These are phyloP conservation scores for Fraxinus nigra DNA, from an alignment of 305 asterid genomes.

Conservation along the genomic window DNA sequence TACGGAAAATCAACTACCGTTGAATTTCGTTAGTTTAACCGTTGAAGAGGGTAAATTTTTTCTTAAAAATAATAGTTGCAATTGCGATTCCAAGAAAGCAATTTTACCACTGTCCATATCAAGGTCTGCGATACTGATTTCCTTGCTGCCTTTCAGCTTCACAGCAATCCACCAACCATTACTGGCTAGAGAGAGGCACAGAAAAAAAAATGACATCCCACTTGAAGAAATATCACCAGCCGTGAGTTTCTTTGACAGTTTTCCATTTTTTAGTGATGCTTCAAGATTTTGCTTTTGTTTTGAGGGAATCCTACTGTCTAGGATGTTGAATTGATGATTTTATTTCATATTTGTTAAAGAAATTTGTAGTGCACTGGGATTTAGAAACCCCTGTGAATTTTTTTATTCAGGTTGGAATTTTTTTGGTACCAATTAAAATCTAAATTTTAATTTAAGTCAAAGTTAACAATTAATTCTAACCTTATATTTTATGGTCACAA, in stretches of 20 bases:
- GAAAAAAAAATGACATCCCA: slow-evolving; percentile 57
- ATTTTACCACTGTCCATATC: slow-evolving; percentile 47
- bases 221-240: slow-evolving; percentile 60
- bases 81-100: neutral
- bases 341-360: neutral
- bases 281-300: neutral
- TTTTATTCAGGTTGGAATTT: neutral
- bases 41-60: too few relatives aligned
- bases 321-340: neutral
- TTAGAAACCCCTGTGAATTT: neutral
- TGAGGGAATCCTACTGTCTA: neutral
- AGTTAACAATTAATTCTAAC: too few relatives aligned
- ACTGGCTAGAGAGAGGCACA: slow-evolving; percentile 91
- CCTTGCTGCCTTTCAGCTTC: slow-evolving; percentile 52
- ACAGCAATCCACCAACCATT: slow-evolving; percentile 47
- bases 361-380: neutral
- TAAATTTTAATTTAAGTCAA: too few relatives aligned
- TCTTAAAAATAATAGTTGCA: too few relatives aligned
- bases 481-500: too few relatives aligned
- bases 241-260: slow-evolving; percentile 35
- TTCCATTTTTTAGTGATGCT: slow-evolving; percentile 2
- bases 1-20: too few relatives aligned
- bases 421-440: too few relatives aligned
- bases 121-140: slow-evolving; percentile 60
- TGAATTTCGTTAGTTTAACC: too few relatives aligned